Conservation (phyloP, 2,329 filamentous ascomycete species). For the Fusarium tuaranense region DNA sequence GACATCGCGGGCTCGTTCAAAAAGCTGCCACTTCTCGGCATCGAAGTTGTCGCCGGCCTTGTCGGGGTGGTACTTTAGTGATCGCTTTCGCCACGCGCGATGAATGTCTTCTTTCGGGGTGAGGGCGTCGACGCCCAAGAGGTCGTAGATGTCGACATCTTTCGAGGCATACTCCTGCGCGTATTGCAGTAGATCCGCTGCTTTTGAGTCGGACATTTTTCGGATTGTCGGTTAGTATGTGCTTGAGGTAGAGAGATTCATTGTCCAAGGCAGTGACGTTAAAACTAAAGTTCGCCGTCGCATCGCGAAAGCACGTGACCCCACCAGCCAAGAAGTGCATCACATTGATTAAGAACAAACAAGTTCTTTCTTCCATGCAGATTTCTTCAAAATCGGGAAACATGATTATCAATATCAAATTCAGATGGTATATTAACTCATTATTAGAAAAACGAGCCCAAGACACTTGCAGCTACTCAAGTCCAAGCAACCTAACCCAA, state of each 20-base stretch:
- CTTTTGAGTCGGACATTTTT: constrained; percentile 50
- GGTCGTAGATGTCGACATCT: constrained; percentile 80
- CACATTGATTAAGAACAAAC: background rate
- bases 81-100: constrained; percentile 85
- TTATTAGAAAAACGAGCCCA: background rate
- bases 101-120: constrained; percentile 80
- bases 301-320: constrained; percentile 37
- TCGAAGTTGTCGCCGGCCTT: constrained; percentile 83
- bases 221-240: background rate
- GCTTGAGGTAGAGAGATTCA: background rate
- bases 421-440: background rate
- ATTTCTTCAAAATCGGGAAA: background rate
- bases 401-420: background rate
- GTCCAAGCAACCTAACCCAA: background rate
- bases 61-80: constrained; percentile 94
- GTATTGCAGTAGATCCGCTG: constrained; percentile 63
- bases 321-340: background rate
- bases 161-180: constrained; percentile 70
- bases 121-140: constrained; percentile 75
- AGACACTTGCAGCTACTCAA: background rate
- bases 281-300: constrained; percentile 14
- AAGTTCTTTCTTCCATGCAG: background rate
- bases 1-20: constrained; percentile 88
- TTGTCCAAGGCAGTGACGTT: background rate
- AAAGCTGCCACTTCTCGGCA: constrained; percentile 83